Percentiles rank a stretch among this genome's conserved stretches.
Conservation (phyloP, 129 eudicot genomes). For the Erigeron canadensis region DNA sequence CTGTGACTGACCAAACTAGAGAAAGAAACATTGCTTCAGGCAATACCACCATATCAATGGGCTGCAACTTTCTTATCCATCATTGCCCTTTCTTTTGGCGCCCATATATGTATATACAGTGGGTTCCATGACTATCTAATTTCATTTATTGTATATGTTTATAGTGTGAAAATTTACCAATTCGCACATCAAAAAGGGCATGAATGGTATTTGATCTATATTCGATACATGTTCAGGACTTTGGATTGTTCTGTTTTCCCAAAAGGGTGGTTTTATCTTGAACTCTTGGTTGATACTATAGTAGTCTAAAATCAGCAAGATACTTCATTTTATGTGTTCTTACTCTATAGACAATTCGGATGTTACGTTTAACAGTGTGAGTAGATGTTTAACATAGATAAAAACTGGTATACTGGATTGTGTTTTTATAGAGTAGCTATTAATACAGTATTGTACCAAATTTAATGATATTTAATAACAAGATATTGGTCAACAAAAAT, state of each 20-base stretch:
- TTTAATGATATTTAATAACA: neutral
- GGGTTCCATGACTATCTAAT: neutral
- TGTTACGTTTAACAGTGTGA: no score
- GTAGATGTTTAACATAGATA: no score
- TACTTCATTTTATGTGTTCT: no score
- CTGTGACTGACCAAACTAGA: slow-evolving; percentile 9
- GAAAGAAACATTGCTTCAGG: slow-evolving; percentile 1
- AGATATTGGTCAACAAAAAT: neutral
- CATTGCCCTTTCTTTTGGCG: neutral
- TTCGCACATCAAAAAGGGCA: neutral
- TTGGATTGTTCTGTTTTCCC: neutral
- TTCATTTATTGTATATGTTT: neutral
- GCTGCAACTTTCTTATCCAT: neutral
- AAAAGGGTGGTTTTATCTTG: no score
- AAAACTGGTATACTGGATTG: no score
- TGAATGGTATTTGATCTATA: no score
- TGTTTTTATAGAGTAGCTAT: neutral
- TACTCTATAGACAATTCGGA: no score
- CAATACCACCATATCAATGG: neutral
- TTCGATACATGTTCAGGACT: no score
- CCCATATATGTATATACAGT: neutral
- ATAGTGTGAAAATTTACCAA: neutral
- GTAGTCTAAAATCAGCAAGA: no score
- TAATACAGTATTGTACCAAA: neutral
- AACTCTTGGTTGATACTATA: no score